Evolutionary conservation across 345 rosid species (phyloP).

Genomic region (Eucalyptus marginata): DNA sequence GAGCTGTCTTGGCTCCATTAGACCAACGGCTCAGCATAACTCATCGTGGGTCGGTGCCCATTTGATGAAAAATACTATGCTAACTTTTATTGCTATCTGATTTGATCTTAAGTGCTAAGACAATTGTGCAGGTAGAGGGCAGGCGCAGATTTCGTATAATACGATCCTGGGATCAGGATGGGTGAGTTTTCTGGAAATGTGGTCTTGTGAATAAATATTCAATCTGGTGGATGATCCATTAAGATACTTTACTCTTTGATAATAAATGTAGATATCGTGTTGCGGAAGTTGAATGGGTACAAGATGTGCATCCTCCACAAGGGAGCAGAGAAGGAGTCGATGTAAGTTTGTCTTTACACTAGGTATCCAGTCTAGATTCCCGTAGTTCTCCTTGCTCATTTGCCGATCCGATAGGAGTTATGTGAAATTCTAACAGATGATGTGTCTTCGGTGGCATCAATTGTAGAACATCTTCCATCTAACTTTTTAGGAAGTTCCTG

Average conservation of each 20-base stretch:
- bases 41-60: neutral
- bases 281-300: conserved; percentile 93
- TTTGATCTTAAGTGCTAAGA: neutral
- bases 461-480: neutral
- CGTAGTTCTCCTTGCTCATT: neutral
- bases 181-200: conserved; percentile 39
- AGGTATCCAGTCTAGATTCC: neutral
- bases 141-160: conserved; percentile 69
- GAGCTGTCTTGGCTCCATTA: neutral
- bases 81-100: neutral
- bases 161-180: conserved; percentile 91
- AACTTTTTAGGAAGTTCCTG: neutral
- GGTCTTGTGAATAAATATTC: neutral
- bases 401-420: neutral
- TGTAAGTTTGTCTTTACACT: conserved; percentile 16
- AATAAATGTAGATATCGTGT: conserved; percentile 52
- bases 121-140: conserved; percentile 56
- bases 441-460: neutral
- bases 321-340: conserved; percentile 26
- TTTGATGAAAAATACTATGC: neutral
- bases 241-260: neutral
- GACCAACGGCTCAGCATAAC: neutral
- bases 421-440: neutral
- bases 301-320: conserved; percentile 42
- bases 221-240: neutral